phyloP scores from a whole-genome alignment of 768 basidiomycete species.

The Kondoa subrosea region DNA sequence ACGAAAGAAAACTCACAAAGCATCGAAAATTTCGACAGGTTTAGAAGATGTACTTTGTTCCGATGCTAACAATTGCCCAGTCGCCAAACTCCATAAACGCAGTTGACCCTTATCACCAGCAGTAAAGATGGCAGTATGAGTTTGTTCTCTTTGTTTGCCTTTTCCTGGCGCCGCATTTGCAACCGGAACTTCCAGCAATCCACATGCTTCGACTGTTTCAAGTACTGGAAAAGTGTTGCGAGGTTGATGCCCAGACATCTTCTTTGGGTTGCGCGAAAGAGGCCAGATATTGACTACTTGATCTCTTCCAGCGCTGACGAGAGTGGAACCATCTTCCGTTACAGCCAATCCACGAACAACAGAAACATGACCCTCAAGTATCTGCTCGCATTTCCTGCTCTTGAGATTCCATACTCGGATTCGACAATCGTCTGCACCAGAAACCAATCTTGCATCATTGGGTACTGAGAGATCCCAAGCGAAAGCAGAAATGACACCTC shows the following conservation, averaged over 20 bases:
- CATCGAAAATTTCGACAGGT: slow-evolving; percentile 59
- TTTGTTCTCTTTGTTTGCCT: slow-evolving; percentile 25
- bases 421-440: slow-evolving; percentile 77
- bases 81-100: slow-evolving; percentile 64
- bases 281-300: slow-evolving; percentile 90
- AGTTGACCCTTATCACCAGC: slow-evolving; percentile 79
- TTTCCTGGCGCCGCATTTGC: slow-evolving; percentile 29
- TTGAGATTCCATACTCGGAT: slow-evolving; percentile 83
- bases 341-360: slow-evolving; percentile 82
- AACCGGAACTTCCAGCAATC: slow-evolving; percentile 19
- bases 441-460: slow-evolving; percentile 44
- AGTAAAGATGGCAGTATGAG: slow-evolving; percentile 44
- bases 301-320: slow-evolving; percentile 81
- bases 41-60: slow-evolving; percentile 33
- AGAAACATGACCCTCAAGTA: slow-evolving; percentile 89
- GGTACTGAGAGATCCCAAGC: slow-evolving; percentile 57
- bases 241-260: slow-evolving; percentile 31
- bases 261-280: slow-evolving; percentile 37
- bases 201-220: slow-evolving; percentile 27
- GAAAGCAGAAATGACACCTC: slow-evolving; percentile 87
- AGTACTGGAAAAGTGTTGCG: slow-evolving; percentile 34
- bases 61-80: slow-evolving; percentile 47
- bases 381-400: slow-evolving; percentile 50
- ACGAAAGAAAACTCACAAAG: slow-evolving; percentile 47
- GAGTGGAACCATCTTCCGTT: slow-evolving; percentile 67